A percentile compares a stretch with the other conserved stretches of the same genome.
These are phyloP conservation scores for Pholiota conissans DNA, from an alignment of 768 basidiomycete species.

Conservation along the genomic window DNA sequence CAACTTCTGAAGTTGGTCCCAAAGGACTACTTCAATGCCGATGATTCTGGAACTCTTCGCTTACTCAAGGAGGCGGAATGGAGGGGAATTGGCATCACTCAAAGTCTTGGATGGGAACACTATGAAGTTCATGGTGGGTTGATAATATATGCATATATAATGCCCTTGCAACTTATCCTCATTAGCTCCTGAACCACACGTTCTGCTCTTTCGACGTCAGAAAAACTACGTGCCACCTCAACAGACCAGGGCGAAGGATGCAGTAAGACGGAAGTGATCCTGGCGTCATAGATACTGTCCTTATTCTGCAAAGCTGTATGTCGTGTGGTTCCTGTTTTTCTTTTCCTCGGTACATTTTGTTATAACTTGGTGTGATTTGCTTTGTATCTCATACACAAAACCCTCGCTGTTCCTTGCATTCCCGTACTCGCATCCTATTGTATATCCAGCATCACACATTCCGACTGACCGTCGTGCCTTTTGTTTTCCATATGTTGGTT, in stretches of 20 bases:
- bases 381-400: conserved; percentile 19
- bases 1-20: conserved; percentile 93
- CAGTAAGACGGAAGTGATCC: conserved; percentile 43
- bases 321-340: conserved; percentile 10
- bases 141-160: background rate
- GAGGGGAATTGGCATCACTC: conserved; percentile 94
- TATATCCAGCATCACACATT: conserved; percentile 18
- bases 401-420: conserved; percentile 17
- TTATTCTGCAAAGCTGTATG: conserved; percentile 1
- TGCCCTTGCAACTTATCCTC: conserved; percentile 1
- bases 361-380: conserved; percentile 12
- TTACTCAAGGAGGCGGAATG: conserved; percentile 88
- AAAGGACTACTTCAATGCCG: conserved; percentile 77
- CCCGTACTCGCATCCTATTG: conserved; percentile 15
- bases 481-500: background rate
- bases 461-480: background rate
- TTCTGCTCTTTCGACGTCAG: conserved; percentile 86
- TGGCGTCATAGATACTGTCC: background rate
- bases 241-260: conserved; percentile 40
- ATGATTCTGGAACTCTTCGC: conserved; percentile 74
- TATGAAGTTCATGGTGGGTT: conserved; percentile 91
- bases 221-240: conserved; percentile 63
- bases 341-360: conserved; percentile 11
- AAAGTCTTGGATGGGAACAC: conserved; percentile 96
- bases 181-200: conserved; percentile 88